These are phyloP conservation scores for Cadophora gregata DNA, from an alignment of 2,329 filamentous ascomycete species.

Conservation along the genomic window DNA sequence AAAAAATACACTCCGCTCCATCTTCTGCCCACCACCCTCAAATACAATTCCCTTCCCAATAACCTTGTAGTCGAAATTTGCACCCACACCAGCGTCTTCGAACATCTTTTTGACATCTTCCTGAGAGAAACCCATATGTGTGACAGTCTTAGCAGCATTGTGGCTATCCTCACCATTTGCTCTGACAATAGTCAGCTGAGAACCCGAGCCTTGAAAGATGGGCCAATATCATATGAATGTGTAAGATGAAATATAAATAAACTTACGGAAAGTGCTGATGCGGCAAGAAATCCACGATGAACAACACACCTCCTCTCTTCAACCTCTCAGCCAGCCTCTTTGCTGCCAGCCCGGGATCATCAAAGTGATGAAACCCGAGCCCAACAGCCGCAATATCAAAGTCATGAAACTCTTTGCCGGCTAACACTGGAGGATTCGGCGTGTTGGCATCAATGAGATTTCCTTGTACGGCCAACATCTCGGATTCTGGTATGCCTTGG, in stretches of 20 bases:
- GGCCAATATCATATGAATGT: not conserved
- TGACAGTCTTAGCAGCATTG: constrained; percentile 59
- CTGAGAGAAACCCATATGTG: constrained; percentile 69
- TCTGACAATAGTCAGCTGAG: not conserved
- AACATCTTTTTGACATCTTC: constrained; percentile 66
- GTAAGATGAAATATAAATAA: not conserved
- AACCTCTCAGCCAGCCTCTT: constrained; percentile 65
- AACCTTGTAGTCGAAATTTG: constrained; percentile 58
- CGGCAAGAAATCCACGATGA: constrained; percentile 72
- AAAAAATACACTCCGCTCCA: constrained; percentile 28
- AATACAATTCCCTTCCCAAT: constrained; percentile 42
- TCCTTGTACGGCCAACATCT: constrained; percentile 63
- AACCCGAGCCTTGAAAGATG: not conserved
- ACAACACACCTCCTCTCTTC: constrained; percentile 67
- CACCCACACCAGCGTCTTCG: constrained; percentile 62
- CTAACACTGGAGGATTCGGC: constrained; percentile 59
- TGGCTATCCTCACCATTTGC: constrained; percentile 17
- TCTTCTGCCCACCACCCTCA: constrained; percentile 26
- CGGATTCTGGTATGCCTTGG: constrained; percentile 56
- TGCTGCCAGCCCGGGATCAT: constrained; percentile 65
- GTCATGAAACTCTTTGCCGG: constrained; percentile 61
- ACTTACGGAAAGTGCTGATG: constrained; percentile 46
- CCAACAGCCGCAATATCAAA: constrained; percentile 73
- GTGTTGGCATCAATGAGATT: constrained; percentile 59
- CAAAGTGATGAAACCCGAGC: constrained; percentile 71